Evolutionary conservation across 805 yeast species (phyloP), one percentile per base, ranked within the genome.

Genomic region (Kuraishia cidri): DNA sequence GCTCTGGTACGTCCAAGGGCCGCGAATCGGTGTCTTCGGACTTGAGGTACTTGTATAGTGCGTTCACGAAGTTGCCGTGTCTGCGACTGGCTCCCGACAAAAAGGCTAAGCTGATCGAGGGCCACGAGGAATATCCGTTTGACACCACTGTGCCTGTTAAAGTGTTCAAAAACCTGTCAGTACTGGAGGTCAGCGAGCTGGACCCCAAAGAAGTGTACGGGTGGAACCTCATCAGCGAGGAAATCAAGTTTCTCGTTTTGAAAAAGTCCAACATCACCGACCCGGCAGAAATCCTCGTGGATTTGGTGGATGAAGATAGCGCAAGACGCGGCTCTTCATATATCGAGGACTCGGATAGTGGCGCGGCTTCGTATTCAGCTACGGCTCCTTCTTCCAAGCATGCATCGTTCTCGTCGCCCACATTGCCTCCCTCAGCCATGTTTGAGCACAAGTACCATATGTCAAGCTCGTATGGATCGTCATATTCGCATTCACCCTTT

Each of bases 41-140:
- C 41, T 51, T 73, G 29, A 67, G 63, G 41, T 77, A 77, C 50
- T 48, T 77, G 19, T 72, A 74, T 47, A 66, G 77, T 12, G 75
- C 79, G 4, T 78, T 77, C 50, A 71, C 81, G 3, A 76, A 76
- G 40, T 57, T 77, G 18, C 84, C 85, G 1, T 75, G 83, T 46
- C 59, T 77, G 32, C 56, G 79, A 23, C 48, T 77, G 35, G 69
- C 77, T 9, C 78, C 79, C 8, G 79, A 74, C 39, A 62, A 73
- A 5, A 73, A 73, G 39, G 69, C 79, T 12, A 68, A 62, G 39
- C 55, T 72, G 28, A 76, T 77, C 19, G 66, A 62, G 31, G 75
- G 77, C 3, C 78, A 75, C 48, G 82, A 77, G 44, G 84, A 77
- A 46, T 77, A 71, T 46, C 85, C 84, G 0, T 76, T 79, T 48